phyloP scores from a whole-genome alignment of 495 filamentous ascomycete genomes.

The Lepraria neglecta region DNA sequence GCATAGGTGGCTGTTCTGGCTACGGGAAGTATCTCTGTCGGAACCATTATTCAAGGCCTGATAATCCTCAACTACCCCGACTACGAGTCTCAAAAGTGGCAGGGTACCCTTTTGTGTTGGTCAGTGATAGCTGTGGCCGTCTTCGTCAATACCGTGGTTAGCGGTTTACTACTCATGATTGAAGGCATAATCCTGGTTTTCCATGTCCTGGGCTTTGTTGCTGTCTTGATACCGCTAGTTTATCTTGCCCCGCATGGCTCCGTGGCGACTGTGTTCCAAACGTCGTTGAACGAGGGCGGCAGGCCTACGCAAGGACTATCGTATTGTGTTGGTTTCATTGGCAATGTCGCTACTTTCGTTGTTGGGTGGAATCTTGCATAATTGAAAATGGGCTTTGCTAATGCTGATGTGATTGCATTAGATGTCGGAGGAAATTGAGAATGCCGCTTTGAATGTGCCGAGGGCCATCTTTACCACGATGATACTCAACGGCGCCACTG shows the following conservation, averaged over 20 bases:
- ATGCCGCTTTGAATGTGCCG: conserved; percentile 40
- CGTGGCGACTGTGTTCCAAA: conserved; percentile 37
- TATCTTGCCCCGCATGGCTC: conserved; percentile 40
- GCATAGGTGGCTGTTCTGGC: conserved; percentile 36
- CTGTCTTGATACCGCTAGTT: conserved; percentile 43
- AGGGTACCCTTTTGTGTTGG: conserved; percentile 39
- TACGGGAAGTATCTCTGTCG: conserved; percentile 33
- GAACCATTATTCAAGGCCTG: conserved; percentile 39
- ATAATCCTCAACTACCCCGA: conserved; percentile 32
- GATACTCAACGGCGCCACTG: conserved; percentile 41
- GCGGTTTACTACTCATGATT: conserved; percentile 38
- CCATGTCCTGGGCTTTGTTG: conserved; percentile 49
- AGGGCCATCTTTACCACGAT: conserved; percentile 41
- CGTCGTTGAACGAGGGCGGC: conserved; percentile 41
- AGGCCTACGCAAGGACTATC: conserved; percentile 42
- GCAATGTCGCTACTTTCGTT: conserved; percentile 37
- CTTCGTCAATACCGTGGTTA: conserved; percentile 37
- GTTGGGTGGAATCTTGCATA: conserved; percentile 28
- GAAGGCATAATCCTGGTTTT: conserved; percentile 34
- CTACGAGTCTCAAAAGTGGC: conserved; percentile 36
- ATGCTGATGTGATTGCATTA: conserved; percentile 19
- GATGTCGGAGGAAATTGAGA: conserved; percentile 49
- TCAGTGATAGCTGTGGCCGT: conserved; percentile 35
- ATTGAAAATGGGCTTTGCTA: conserved; percentile 32
- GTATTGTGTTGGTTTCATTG: conserved; percentile 30